Evolutionary conservation across 2,329 filamentous ascomycete species (phyloP), one percentile per base, ranked within the genome.

Genomic region (Trichoderma atroviride): DNA sequence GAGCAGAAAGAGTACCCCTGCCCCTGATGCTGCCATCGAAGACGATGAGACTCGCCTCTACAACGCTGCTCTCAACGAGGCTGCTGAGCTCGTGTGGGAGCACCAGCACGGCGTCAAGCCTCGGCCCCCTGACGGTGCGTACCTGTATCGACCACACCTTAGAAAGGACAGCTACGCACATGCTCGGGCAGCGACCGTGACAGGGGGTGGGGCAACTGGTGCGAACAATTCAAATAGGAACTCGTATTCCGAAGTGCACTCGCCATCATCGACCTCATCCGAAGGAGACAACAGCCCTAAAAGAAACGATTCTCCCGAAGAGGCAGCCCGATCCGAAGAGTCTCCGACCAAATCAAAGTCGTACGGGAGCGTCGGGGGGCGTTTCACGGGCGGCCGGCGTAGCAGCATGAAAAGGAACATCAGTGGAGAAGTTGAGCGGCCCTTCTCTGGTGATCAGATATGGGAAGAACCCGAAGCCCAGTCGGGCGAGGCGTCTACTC

Each of bases 401-500:
- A 91, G 88, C 75, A 91, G 89, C 74, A 84, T 88, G 74, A 90
- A 87, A 79, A 86, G 91, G 71, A 91, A 92, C 73, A 86, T 89
- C 75, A 93, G 90, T 76, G 90, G 89, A 24, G 89, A 91, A 75
- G 81, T 90, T 70, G 83, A 86, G 73, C 87, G 84, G 66, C 86
- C 89, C 1, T 94, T 93, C 77, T 91, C 90, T 1, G 88, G 90
- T 40, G 91, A 94, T 76, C 89, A 92, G 76, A 94, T 97, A 71
- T 97, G 93, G 85, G 94, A 97, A 78, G 95, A 97, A 77, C 92
- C 93, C 0, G 88, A 92, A 75, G 83, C 78, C 19, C 72, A 72
- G 16, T 61, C 71, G 55, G 73, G 40, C 40, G 56, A 47, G 5
- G 53, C 47, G 14, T 40, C 62, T 13, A 73, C 58, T 64, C 62